Percentiles rank a stretch among this genome's conserved stretches.
These are phyloP conservation scores for Phytophthora cajani DNA, from an alignment of 352 stramenopile genomes.

Conservation along the genomic window DNA sequence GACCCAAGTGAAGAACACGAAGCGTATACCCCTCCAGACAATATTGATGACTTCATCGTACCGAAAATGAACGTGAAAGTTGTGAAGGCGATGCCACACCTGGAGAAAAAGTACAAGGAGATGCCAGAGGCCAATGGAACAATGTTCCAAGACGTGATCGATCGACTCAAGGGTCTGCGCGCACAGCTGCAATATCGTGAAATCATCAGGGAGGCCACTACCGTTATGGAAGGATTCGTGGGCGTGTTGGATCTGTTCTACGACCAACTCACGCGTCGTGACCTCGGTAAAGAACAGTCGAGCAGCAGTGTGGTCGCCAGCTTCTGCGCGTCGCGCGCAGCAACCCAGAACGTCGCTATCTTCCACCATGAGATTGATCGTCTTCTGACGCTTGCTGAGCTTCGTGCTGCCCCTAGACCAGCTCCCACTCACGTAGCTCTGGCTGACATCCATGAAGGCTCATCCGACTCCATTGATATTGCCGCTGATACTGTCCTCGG, in stretches of 20 bases:
- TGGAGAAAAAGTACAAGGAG: constrained; percentile 13
- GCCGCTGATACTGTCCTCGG: neutral
- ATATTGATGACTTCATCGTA: constrained; percentile 36
- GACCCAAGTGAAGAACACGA: constrained; percentile 18
- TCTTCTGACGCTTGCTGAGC: constrained; percentile 21
- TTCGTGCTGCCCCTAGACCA: constrained; percentile 8
- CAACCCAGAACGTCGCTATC: constrained; percentile 22
- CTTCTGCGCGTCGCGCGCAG: constrained; percentile 33
- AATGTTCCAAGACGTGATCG: constrained; percentile 25
- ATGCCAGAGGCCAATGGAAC: constrained; percentile 4
- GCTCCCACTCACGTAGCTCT: constrained; percentile 18
- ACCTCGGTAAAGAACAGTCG: constrained; percentile 23
- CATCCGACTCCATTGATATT: constrained; percentile 15
- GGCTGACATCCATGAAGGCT: constrained; percentile 22
- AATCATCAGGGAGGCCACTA: constrained; percentile 16
- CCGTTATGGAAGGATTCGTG: constrained; percentile 29
- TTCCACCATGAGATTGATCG: constrained; percentile 39
- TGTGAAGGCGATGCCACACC: constrained; percentile 23
- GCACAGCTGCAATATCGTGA: constrained; percentile 17
- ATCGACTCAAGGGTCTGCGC: constrained; percentile 17
- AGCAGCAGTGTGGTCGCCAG: constrained; percentile 17
- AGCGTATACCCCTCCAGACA: constrained; percentile 13
- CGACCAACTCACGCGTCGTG: constrained; percentile 18
- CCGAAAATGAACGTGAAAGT: constrained; percentile 32
- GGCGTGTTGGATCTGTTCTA: constrained; percentile 30